Evolutionary conservation across 1,139 yeast genomes (phyloP).

Genomic region (Pneumocystis jirovecii): DNA sequence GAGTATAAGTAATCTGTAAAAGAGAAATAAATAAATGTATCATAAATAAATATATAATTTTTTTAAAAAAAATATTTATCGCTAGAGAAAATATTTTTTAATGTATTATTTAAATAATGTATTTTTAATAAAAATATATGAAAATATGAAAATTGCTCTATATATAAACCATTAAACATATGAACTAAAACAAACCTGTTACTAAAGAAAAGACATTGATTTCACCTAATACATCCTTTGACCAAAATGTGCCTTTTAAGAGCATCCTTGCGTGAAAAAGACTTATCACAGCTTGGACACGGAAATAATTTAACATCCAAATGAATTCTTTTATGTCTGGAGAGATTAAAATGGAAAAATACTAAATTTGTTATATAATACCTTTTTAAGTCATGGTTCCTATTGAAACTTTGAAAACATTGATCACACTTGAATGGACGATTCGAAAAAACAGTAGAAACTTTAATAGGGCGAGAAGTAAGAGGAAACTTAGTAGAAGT

Average conservation of each 20-base stretch:
- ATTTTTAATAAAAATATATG: too few species aligned
- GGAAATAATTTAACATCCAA: slow-evolving; percentile 17
- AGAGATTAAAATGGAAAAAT: not conserved
- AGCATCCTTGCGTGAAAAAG: slow-evolving; percentile 17
- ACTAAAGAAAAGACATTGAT: not conserved
- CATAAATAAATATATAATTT: too few species aligned
- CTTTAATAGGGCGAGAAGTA: not conserved
- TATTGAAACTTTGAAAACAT: slow-evolving; percentile 16
- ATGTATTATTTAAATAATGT: too few species aligned
- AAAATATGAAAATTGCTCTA: too few species aligned
- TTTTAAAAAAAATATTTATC: too few species aligned
- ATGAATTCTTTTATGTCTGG: slow-evolving; percentile 15
- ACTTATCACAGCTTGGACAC: slow-evolving; percentile 16
- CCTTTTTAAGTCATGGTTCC: slow-evolving; percentile 17
- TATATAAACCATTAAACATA: too few species aligned
- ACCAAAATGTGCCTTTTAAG: slow-evolving; percentile 16
- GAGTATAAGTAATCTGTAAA: too few species aligned
- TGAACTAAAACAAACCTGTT: not conserved
- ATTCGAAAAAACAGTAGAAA: not conserved
- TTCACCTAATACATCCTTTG: slow-evolving; percentile 14
- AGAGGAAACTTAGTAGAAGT: not conserved
- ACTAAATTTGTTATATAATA: not conserved
- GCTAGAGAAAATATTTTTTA: too few species aligned
- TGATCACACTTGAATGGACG: slow-evolving; percentile 17
- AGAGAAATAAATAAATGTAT: too few species aligned